A percentile compares a stretch with the other conserved stretches of the same genome.
These are phyloP conservation scores for Myxozyma mucilagina DNA, from an alignment of 805 yeast species.

Conservation along the genomic window DNA sequence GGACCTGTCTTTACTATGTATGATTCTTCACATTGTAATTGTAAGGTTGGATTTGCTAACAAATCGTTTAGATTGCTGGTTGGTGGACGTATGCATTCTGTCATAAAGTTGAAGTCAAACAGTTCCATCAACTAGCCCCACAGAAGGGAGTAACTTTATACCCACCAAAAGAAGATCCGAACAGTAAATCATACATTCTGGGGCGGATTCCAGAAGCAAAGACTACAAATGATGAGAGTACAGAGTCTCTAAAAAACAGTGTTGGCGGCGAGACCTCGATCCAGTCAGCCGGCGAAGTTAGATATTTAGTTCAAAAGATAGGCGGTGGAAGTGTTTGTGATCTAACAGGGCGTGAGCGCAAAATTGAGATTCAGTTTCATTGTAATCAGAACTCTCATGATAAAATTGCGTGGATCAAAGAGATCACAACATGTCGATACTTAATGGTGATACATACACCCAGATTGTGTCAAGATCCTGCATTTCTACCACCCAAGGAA, in stretches of 20 bases:
- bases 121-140: constrained; percentile 31
- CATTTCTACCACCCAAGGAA: constrained; percentile 40
- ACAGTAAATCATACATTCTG: constrained; percentile 21
- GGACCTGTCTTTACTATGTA: constrained; percentile 31
- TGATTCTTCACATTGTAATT: not conserved
- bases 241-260: not conserved
- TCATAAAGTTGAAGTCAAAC: constrained; percentile 30
- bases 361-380: constrained; percentile 55
- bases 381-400: constrained; percentile 49
- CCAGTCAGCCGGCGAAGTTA: constrained; percentile 26
- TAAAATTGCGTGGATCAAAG: constrained; percentile 48
- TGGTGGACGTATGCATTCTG: constrained; percentile 36
- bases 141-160: constrained; percentile 25
- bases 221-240: not conserved
- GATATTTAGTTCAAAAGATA: constrained; percentile 44
- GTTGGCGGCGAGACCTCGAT: constrained; percentile 24
- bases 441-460: constrained; percentile 54
- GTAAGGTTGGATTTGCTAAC: not conserved
- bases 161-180: constrained; percentile 30
- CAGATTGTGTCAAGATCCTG: constrained; percentile 48
- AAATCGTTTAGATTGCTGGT: constrained; percentile 24
- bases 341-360: constrained; percentile 53
- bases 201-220: constrained; percentile 14
- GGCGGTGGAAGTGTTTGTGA: constrained; percentile 61
- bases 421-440: constrained; percentile 60